A percentile compares a stretch with the other conserved stretches of the same genome.
phyloP scores from a whole-genome alignment of 306 rosid genomes.

The Ormosia semicastrata region DNA sequence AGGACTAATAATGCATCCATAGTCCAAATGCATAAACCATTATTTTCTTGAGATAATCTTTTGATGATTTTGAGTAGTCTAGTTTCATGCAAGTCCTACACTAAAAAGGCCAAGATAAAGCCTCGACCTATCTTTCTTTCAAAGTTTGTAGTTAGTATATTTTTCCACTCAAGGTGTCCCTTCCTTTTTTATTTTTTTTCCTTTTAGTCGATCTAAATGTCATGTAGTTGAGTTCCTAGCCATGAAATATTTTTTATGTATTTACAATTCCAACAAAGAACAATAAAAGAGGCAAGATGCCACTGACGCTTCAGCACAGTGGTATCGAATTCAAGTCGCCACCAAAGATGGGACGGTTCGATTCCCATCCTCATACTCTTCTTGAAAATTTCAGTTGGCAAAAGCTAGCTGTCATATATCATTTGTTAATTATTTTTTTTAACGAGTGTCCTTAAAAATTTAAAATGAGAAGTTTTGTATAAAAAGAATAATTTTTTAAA shows the following conservation, averaged over 20 bases:
- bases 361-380: too few species aligned
- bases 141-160: background rate
- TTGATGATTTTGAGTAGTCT: constrained; percentile 12
- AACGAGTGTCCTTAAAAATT: too few species aligned
- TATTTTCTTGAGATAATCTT: constrained; percentile 8
- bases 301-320: too few species aligned
- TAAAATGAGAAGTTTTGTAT: too few species aligned
- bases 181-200: background rate
- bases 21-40: background rate
- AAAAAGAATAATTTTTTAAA: too few species aligned
- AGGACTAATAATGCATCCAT: background rate
- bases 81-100: constrained; percentile 31
- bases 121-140: constrained; percentile 13
- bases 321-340: too few species aligned
- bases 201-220: background rate
- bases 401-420: too few species aligned
- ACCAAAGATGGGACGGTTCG: too few species aligned
- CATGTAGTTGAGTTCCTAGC: background rate
- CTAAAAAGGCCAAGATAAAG: constrained; percentile 17
- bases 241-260: background rate
- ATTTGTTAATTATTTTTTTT: too few species aligned
- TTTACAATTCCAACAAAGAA: background rate
- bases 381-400: too few species aligned
- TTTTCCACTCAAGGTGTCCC: background rate
- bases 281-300: background rate